Base-by-base conservation (phyloP, 164 flowering plant species). In the Hamamelis virginiana region DNA sequence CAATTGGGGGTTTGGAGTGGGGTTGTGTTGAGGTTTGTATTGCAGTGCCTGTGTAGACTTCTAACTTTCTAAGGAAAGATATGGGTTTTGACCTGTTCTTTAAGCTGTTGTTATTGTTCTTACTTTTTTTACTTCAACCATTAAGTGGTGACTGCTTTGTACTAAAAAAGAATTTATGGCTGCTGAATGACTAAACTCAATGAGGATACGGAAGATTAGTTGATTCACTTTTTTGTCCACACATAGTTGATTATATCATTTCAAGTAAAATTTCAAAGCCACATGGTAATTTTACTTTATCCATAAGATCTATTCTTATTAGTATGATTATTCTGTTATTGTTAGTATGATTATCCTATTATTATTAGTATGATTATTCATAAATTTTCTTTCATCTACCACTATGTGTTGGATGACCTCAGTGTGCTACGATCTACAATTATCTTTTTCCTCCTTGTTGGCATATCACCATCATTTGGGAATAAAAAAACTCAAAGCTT, bases 371-470 rank as follows among this genome's bases (percentile, higher is more conserved):
- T 19, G 3, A 11, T 25, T 41, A 50, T 2, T 4, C 41, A 50
- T 50, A 5, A 13, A 15, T 50, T n/a, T 15, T 50, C 53, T 50
- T 50, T 8, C 19, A n/a, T n/a, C n/a, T n/a, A n/a, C n/a, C n/a
- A 55, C 26, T 55, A 15, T 55, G 58, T 55, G n/a, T n/a, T 63
- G 51, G 9, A 46, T 25, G 38, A 48, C 9, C 5, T 21, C 12
- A 8, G 19, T 26, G 45, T 6, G 41, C 22, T 58, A 15, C 43
- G 47, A 16, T 25, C 25, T 47, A 21, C 44, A 26, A 27, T 18
- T 48, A 16, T 48, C 38, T 48, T 8, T 27, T 65, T 28, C 67
- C 44, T 27, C 67, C 57, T 12, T 48, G 67, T 48, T 13, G 21
- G 38, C 12, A 43, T 22, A 19, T 13, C 38, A 5, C 53, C 55